These are phyloP conservation scores for Zygoascus flipseniorum DNA, from an alignment of 805 yeast genomes.

Conservation along the genomic window DNA sequence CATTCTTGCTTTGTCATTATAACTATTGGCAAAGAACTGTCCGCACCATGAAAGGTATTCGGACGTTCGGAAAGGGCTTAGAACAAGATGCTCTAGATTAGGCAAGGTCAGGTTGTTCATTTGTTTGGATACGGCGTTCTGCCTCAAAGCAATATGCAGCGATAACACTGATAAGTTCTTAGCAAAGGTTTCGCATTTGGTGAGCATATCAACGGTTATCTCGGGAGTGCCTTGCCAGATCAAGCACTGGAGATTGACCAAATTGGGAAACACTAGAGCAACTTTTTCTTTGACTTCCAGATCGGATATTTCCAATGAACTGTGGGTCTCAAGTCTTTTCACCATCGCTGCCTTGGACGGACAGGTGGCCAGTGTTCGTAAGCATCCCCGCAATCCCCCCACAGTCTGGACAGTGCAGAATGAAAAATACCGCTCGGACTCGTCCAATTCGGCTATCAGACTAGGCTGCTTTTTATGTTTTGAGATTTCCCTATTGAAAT, in stretches of 20 bases:
- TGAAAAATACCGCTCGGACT: not conserved
- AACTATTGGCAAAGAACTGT: conserved; percentile 5
- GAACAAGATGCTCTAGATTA: conserved; percentile 12
- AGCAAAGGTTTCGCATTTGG: not conserved
- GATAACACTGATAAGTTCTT: conserved; percentile 3
- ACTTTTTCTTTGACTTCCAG: conserved; percentile 16
- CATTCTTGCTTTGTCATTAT: not conserved
- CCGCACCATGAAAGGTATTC: conserved; percentile 18
- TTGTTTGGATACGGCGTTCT: conserved; percentile 10
- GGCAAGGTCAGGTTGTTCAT: conserved; percentile 15
- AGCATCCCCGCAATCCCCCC: conserved; percentile 25
- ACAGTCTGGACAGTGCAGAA: conserved; percentile 25
- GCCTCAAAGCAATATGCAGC: conserved; percentile 10
- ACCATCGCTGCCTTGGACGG: conserved; percentile 20
- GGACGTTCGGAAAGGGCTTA: conserved; percentile 20
- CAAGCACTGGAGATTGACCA: conserved; percentile 17
- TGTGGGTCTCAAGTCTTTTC: conserved; percentile 16
- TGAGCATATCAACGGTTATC: conserved; percentile 21
- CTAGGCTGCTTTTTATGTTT: not conserved
- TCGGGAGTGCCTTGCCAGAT: conserved; percentile 30
- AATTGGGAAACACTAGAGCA: conserved; percentile 15
- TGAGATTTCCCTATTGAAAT: conserved; percentile 14
- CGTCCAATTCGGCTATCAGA: not conserved
- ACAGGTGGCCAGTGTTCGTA: conserved; percentile 19
- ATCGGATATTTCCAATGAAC: conserved; percentile 21